phyloP scores from a whole-genome alignment of 352 stramenopile species.

The Elongisporangium senticosum region DNA sequence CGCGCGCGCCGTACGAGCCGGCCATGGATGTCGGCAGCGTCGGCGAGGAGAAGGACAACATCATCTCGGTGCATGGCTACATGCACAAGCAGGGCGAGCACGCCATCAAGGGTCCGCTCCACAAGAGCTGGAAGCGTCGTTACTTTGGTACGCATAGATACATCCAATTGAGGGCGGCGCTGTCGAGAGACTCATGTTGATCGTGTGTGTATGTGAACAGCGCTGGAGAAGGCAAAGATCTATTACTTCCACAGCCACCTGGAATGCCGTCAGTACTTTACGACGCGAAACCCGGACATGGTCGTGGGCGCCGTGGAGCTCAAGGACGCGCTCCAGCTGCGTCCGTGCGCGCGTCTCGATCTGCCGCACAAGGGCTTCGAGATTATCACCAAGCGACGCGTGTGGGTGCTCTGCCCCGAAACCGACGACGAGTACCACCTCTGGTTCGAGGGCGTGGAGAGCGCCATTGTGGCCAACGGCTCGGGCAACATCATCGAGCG shows the following conservation, averaged over 20 bases:
- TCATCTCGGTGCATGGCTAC: constrained; percentile 76
- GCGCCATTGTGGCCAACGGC: constrained; percentile 63
- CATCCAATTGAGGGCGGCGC: not conserved
- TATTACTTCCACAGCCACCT: constrained; percentile 73
- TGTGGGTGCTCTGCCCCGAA: constrained; percentile 84
- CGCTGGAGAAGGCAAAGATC: constrained; percentile 67
- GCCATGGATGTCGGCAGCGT: constrained; percentile 38
- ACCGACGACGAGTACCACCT: constrained; percentile 80
- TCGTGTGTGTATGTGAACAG: constrained; percentile 7
- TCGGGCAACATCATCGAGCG: constrained; percentile 83
- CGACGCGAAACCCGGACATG: constrained; percentile 59
- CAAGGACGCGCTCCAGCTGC: constrained; percentile 66
- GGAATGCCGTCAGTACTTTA: constrained; percentile 73
- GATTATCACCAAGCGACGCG: constrained; percentile 71
- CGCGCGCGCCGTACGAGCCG: constrained; percentile 32
- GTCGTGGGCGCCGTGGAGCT: constrained; percentile 62
- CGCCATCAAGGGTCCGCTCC: constrained; percentile 61
- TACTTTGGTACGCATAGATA: constrained; percentile 38
- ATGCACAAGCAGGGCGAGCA: constrained; percentile 78
- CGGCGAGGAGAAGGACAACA: constrained; percentile 47
- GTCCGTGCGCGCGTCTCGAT: constrained; percentile 51
- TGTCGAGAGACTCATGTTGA: not conserved
- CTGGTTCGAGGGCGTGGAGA: constrained; percentile 80
- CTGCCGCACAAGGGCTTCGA: constrained; percentile 68
- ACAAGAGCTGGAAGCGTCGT: constrained; percentile 68